These are phyloP conservation scores for Fragaria vesca DNA, from an alignment of 306 rosid species.

Conservation along the genomic window DNA sequence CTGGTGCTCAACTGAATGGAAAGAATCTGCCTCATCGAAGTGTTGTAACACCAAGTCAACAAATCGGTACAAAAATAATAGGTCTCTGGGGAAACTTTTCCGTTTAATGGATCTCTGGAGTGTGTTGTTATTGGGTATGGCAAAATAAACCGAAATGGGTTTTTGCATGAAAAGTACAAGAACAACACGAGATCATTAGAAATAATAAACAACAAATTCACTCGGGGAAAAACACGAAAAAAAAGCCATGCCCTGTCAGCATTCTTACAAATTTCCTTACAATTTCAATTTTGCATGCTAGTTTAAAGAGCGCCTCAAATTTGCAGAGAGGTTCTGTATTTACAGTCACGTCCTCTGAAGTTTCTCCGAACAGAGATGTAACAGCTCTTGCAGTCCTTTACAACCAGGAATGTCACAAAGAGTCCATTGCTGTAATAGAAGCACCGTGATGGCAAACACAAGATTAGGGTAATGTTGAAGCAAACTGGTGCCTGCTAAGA, in stretches of 20 bases:
- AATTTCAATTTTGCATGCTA: not conserved
- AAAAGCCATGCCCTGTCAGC: not conserved
- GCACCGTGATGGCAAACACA: not conserved
- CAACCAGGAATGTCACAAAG: slow-evolving; percentile 7
- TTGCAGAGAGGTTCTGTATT: slow-evolving; percentile 6
- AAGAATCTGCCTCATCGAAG: no score
- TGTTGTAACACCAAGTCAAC: no score
- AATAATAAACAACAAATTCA: not conserved
- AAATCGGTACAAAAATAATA: no score
- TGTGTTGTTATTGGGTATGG: no score
- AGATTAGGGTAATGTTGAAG: slow-evolving; percentile 26
- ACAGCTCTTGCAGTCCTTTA: slow-evolving; percentile 9
- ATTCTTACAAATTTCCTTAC: slow-evolving; percentile 10
- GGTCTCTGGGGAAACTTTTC: no score
- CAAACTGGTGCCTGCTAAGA: slow-evolving; percentile 19
- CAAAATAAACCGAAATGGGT: no score
- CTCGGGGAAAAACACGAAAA: not conserved
- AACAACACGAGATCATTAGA: not conserved
- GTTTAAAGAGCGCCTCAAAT: slow-evolving; percentile 14
- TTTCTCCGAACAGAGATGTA: not conserved
- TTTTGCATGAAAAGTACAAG: not conserved
- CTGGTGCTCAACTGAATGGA: no score
- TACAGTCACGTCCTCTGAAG: slow-evolving; percentile 11
- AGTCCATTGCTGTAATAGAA: slow-evolving; percentile 16
- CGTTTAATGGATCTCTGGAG: no score